These are phyloP conservation scores for Cairneyella variabilis DNA, from an alignment of 495 filamentous ascomycete genomes.

Conservation along the genomic window DNA sequence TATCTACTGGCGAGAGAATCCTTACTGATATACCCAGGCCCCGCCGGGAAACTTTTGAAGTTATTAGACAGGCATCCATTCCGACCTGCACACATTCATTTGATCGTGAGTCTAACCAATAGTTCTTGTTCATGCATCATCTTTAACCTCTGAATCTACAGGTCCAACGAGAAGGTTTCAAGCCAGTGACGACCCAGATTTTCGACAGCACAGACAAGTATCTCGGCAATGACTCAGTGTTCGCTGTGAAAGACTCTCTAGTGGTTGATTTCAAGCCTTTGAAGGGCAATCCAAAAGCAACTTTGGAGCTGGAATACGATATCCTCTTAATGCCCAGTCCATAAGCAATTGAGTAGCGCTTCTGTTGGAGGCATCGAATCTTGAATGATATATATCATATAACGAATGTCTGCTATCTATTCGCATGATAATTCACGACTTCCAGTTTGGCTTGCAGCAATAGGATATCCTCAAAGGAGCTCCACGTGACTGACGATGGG, in stretches of 20 bases:
- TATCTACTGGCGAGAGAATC: not conserved
- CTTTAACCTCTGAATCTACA: slow-evolving; percentile 29
- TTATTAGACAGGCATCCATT: slow-evolving; percentile 76
- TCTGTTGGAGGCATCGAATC: no score
- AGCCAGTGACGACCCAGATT: slow-evolving; percentile 60
- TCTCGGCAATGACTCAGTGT: slow-evolving; percentile 59
- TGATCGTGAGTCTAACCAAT: slow-evolving; percentile 54
- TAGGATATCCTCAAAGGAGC: no score
- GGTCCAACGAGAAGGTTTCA: slow-evolving; percentile 40
- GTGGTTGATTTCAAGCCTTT: slow-evolving; percentile 60
- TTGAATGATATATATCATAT: no score
- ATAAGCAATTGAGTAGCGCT: no score
- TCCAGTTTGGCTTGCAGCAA: no score
- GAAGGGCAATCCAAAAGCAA: slow-evolving; percentile 55
- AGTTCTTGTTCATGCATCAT: slow-evolving; percentile 19
- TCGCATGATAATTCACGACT: no score
- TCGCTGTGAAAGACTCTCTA: slow-evolving; percentile 63
- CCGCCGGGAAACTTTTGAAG: slow-evolving; percentile 63
- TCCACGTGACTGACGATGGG: no score
- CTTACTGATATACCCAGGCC: slow-evolving; percentile 29
- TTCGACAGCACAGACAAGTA: slow-evolving; percentile 61
- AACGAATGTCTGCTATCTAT: no score
- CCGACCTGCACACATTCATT: slow-evolving; percentile 81
- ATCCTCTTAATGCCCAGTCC: no score
- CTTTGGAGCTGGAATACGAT: slow-evolving; percentile 66